These are phyloP conservation scores for Ustilago esculenta DNA, from an alignment of 1,284 basidiomycete genomes.

Conservation along the genomic window DNA sequence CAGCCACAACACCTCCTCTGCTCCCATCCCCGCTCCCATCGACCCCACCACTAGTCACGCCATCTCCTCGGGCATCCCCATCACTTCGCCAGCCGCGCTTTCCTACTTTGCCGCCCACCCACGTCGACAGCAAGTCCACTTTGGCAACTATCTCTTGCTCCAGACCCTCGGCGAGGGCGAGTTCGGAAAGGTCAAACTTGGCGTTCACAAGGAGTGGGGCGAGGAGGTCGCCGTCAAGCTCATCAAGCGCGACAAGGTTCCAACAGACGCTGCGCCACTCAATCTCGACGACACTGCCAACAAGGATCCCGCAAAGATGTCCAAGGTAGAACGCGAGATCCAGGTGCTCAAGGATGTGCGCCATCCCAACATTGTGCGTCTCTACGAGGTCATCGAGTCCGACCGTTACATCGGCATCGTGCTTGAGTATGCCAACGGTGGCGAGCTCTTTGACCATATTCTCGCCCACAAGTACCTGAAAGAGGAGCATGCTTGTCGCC, in stretches of 20 bases:
- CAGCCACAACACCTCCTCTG: slow-evolving; percentile 14
- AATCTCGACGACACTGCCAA: slow-evolving; percentile 32
- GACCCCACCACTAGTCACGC: slow-evolving; percentile 51
- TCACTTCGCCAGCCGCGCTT: slow-evolving; percentile 65
- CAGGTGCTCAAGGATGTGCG: slow-evolving; percentile 91
- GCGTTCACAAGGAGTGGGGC: slow-evolving; percentile 89
- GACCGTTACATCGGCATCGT: slow-evolving; percentile 99
- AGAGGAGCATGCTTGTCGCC: slow-evolving; percentile 91
- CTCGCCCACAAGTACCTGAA: slow-evolving; percentile 95
- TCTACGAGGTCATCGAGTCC: slow-evolving; percentile 99
- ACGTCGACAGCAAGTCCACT: slow-evolving; percentile 65
- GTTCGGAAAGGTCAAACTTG: slow-evolving; percentile 99
- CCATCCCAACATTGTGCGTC: slow-evolving; percentile 96
- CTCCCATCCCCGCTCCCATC: slow-evolving; percentile 20
- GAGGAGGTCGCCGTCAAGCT: slow-evolving; percentile 99
- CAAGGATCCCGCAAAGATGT: slow-evolving; percentile 75
- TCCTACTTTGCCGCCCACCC: slow-evolving; percentile 66
- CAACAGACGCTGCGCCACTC: slow-evolving; percentile 71
- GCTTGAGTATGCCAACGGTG: slow-evolving; percentile 93
- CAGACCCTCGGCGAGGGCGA: slow-evolving; percentile 82
- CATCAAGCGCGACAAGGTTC: slow-evolving; percentile 91
- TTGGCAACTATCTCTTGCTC: slow-evolving; percentile 66
- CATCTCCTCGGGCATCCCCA: slow-evolving; percentile 57
- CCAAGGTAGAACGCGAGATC: slow-evolving; percentile 97
- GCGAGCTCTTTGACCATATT: slow-evolving; percentile 99